These are phyloP conservation scores for Phytophthora uliginosa DNA, from an alignment of 352 stramenopile species.

Conservation along the genomic window DNA sequence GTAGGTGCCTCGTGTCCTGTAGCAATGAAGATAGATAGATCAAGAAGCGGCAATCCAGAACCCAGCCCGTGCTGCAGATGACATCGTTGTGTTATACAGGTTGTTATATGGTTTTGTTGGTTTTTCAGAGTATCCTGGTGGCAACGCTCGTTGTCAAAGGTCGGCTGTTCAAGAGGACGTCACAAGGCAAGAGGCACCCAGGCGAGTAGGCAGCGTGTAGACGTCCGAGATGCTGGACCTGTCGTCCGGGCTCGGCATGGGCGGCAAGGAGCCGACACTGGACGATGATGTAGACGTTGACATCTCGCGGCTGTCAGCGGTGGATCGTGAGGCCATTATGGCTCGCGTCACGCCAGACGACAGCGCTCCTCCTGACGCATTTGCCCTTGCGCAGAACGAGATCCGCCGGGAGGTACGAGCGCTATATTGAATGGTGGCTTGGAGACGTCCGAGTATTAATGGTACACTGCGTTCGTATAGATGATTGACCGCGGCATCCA, in stretches of 20 bases:
- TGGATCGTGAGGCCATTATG: slow-evolving; percentile 80
- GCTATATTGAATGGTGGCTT: background rate
- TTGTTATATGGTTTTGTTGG: slow-evolving; percentile 11
- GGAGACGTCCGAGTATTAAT: background rate
- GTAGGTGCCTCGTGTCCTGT: slow-evolving; percentile 4
- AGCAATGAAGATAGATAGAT: slow-evolving; percentile 33
- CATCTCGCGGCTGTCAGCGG: slow-evolving; percentile 58
- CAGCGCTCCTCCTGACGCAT: slow-evolving; percentile 71
- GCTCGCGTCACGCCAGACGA: slow-evolving; percentile 74
- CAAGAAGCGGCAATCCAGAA: slow-evolving; percentile 7
- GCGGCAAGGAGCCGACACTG: slow-evolving; percentile 51
- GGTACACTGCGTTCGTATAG: slow-evolving; percentile 27
- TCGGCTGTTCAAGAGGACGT: slow-evolving; percentile 3
- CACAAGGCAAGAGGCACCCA: slow-evolving; percentile 3
- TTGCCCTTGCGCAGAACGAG: slow-evolving; percentile 83
- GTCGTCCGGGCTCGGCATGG: slow-evolving; percentile 44
- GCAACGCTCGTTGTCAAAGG: slow-evolving; percentile 20
- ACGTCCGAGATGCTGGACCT: slow-evolving; percentile 46
- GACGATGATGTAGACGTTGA: slow-evolving; percentile 84
- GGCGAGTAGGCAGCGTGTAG: slow-evolving; percentile 2
- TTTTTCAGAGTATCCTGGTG: background rate
- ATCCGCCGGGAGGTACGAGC: slow-evolving; percentile 78
- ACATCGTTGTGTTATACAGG: slow-evolving; percentile 8
- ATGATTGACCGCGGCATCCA: slow-evolving; percentile 89
- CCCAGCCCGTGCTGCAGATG: slow-evolving; percentile 8